Evolutionary conservation across 352 stramenopile genomes (phyloP), one percentile per base, ranked within the genome.

Genomic region (Globisporangium cystogenes): DNA sequence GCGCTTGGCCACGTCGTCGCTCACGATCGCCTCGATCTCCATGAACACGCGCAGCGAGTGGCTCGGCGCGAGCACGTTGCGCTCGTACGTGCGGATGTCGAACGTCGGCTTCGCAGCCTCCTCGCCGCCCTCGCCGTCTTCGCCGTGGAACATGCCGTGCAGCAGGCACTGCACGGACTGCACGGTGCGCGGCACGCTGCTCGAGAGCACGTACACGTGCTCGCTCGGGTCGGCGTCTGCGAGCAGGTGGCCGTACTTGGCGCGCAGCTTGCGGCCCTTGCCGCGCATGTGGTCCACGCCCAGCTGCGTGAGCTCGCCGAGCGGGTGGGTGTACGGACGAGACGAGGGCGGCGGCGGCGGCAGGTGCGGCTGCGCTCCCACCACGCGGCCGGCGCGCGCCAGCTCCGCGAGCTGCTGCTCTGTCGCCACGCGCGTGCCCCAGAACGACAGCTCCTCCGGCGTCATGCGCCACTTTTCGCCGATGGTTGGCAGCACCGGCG

Each of bases 161-260:
- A 93, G 61, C 7, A 93, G 65, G 44, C 69, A 84, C 64, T 93
- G 82, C 40, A 86, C 79, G 18, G 82, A 93, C 60, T 89, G 69
- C 35, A 93, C 80, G 31, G 74, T 87, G 51, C 82, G 77, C 6
- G 79, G 76, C 1, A 90, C 71, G 57, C 76, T 86, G 50, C 77
- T 90, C 39, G 82, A 90, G 31, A 90, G 68, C 50, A 93, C 76
- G 57, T 82, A 86, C n/a, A 93, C 64, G 60, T 76, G 53, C 23
- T 86, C 64, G 47, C 70, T 67, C 20, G 66, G 55, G 41, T 74
- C 35, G 51, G 52, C 47, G 24, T 39, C 33, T 5, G 46, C 45
- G 18, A 92, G 11, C 20, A 88, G 59, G 26, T 63, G 40, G 23
- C 56, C 65, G 65, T 93, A 93, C 20, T 59, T 55, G 15, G 69